These are phyloP conservation scores for Spirogloea muscicola DNA, from an alignment of 139 green algal species.

Conservation along the genomic window DNA sequence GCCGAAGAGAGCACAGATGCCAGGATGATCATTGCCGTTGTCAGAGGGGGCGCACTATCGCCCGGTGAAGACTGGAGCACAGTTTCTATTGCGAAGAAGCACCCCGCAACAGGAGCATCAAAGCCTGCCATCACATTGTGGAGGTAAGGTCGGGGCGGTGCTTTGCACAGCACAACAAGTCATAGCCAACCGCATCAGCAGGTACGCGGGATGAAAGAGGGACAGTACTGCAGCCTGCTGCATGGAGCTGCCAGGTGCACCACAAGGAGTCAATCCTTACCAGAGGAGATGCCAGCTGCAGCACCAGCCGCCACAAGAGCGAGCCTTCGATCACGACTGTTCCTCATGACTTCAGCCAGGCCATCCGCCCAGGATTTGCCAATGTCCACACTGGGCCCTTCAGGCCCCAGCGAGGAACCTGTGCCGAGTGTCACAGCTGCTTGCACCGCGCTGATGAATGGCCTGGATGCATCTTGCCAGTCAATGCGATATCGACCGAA, in stretches of 20 bases:
- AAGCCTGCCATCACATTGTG: no score
- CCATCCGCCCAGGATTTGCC: constrained; percentile 60
- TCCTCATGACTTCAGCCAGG: constrained; percentile 42
- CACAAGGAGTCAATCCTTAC: constrained; percentile 5
- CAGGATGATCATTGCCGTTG: constrained; percentile 44
- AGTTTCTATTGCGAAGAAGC: constrained; percentile 87
- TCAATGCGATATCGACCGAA: constrained; percentile 8
- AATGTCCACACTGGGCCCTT: constrained; percentile 89
- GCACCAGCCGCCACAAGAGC: constrained; percentile 78
- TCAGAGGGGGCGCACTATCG: constrained; percentile 27
- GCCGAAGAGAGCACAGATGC: constrained; percentile 48
- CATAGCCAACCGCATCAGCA: not conserved
- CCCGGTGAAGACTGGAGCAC: constrained; percentile 52
- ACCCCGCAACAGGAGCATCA: constrained; percentile 84
- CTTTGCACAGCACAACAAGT: constrained; percentile 2
- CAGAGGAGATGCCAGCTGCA: constrained; percentile 69
- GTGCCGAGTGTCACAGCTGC: constrained; percentile 73
- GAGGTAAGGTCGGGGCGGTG: no score
- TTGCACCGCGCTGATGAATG: constrained; percentile 49
- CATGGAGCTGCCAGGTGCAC: not conserved
- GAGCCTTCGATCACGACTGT: constrained; percentile 52
- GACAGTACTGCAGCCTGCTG: not conserved
- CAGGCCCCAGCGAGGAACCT: constrained; percentile 82
- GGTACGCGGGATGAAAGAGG: no score
- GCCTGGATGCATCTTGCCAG: constrained; percentile 23